Percentiles rank a stretch among this genome's conserved stretches.
phyloP scores from a whole-genome alignment of 768 basidiomycete genomes.

The Suillus clintonianus region DNA sequence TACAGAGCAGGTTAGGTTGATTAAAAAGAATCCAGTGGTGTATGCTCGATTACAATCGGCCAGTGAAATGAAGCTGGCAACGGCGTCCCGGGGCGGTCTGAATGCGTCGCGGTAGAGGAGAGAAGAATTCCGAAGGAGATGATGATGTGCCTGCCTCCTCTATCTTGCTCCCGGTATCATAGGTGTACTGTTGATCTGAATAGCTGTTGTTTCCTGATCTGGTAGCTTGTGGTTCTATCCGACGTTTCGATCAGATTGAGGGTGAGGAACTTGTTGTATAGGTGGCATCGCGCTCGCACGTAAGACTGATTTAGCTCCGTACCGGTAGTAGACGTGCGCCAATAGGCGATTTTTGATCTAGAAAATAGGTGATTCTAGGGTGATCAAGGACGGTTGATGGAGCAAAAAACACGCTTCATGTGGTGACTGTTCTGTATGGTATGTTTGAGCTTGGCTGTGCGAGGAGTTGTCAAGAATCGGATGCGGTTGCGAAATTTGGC shows the following conservation, averaged over 20 bases:
- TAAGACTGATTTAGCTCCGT: conserved; percentile 4
- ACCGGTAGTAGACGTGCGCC: background rate
- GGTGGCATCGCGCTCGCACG: conserved; percentile 2
- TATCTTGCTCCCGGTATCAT: background rate
- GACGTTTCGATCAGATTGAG: conserved; percentile 4
- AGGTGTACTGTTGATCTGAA: background rate
- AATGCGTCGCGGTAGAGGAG: background rate
- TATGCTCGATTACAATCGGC: background rate
- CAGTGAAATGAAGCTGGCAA: background rate
- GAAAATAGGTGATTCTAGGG: background rate
- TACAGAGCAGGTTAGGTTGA: background rate
- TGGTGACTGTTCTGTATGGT: no score
- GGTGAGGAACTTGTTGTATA: conserved; percentile 1
- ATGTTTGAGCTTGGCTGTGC: no score
- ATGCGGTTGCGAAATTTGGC: background rate
- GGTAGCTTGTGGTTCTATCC: background rate
- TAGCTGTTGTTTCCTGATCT: background rate
- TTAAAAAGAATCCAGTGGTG: background rate
- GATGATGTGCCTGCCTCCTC: background rate
- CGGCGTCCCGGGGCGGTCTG: background rate
- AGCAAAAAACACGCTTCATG: no score
- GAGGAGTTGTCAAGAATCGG: background rate
- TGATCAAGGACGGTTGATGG: background rate
- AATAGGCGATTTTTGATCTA: background rate
- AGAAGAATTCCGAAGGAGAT: background rate